These are phyloP conservation scores for Apiospora sp. DNA, from an alignment of 2,329 filamentous ascomycete species.

Conservation along the genomic window DNA sequence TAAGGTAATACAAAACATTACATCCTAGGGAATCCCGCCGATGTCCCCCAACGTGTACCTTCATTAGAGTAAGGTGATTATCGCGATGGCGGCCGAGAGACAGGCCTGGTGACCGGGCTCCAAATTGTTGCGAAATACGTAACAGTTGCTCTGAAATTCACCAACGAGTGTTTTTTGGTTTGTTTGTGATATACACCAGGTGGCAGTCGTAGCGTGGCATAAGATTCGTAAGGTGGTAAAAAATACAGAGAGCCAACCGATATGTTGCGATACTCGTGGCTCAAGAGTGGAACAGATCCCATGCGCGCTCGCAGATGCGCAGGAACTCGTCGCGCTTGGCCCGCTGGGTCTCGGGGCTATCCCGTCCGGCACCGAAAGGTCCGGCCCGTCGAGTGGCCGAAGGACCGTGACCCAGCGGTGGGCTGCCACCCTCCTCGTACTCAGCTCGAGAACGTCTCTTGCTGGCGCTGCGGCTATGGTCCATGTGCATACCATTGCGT, in stretches of 20 bases:
- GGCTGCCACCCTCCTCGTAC: conserved; percentile 91
- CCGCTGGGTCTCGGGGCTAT: conserved; percentile 82
- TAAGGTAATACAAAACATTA: conserved; percentile 34
- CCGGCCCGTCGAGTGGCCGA: conserved; percentile 63
- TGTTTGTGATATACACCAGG: conserved; percentile 19
- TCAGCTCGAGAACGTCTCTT: conserved; percentile 85
- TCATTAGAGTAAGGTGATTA: conserved; percentile 21
- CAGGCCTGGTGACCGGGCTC: neutral
- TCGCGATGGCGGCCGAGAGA: neutral
- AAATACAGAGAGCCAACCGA: conserved; percentile 24
- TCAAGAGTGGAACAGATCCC: conserved; percentile 97
- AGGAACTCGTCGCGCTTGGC: conserved; percentile 95
- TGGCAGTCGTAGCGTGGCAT: conserved; percentile 30
- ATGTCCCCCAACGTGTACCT: conserved; percentile 16
- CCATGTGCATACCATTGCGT: conserved; percentile 58
- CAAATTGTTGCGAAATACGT: conserved; percentile 27
- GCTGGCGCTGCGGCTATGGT: conserved; percentile 65
- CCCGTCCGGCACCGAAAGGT: conserved; percentile 81
- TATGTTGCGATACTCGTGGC: conserved; percentile 16
- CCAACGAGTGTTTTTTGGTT: conserved; percentile 6
- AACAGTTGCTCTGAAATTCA: conserved; percentile 20
- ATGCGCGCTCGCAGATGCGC: conserved; percentile 83
- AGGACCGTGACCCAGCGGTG: conserved; percentile 78
- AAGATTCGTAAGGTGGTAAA: conserved; percentile 34
- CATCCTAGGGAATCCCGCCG: conserved; percentile 26